Evolutionary conservation across 129 eudicot genomes (phyloP), one percentile per base, ranked within the genome.

Genomic region (Pittosporum tobira): DNA sequence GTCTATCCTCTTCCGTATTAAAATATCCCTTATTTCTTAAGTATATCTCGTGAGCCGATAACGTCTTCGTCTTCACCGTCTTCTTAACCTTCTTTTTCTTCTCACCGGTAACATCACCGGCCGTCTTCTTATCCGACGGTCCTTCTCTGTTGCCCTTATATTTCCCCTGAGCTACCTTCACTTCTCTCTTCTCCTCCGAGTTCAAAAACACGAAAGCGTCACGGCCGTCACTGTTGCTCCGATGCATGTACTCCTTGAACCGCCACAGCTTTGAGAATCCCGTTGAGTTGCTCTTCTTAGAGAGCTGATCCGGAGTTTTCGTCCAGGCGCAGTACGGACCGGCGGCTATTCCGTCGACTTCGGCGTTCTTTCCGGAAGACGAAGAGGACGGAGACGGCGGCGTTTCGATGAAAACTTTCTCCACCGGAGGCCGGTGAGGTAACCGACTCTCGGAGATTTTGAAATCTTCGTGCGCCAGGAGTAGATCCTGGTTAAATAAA

Each of bases 181-280:
- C 28, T 31, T 56, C 61, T 20, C 30, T 24, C 20, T 65, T 69
- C 68, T 24, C 51, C 18, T 9, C 49, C 59, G 3, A 71, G 36
- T 79, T 74, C 48, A 87, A 62, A 67, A 83, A 91, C 23, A 91
- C 98, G 46, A 83, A 91, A 0, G 98, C 84, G 54, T 91, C 96
- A 8, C 89, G 81, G 4, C 98, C 96, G 47, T 86, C 98, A 48
- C 98, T 91, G 51, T 86, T 64, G 58, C 96, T 77, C 73, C 98
- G 65, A 28, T 65, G 61, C 63, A 80, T 55, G 34, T 67, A 40
- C 5, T 93, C 88, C 25, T 71, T 78, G 30, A 93, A 70, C 63
- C 96, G 72, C 96, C 96, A 83, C 3, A 84, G 81, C 80, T 84
- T 93, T 10, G 99, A 93, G 56, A 93, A 93, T 26, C 99, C 99